These are phyloP conservation scores for Urochloa ruziziensis DNA, from an alignment of 176 grass and related monocot species.

Conservation along the genomic window DNA sequence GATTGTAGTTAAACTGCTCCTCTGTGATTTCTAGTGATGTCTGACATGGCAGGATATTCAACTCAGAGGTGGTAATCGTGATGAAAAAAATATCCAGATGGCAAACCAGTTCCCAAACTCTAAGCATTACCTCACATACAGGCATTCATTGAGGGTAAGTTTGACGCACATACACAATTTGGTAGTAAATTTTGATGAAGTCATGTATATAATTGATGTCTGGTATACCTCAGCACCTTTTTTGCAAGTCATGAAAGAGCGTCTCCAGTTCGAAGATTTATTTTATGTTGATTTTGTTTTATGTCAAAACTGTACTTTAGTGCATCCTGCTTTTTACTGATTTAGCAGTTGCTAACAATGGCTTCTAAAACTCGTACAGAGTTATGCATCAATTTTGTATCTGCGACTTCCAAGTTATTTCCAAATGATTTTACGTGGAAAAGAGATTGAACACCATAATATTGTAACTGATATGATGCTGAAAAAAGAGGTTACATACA, in stretches of 20 bases:
- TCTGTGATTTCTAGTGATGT: constrained; percentile 19
- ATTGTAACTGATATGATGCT: constrained; percentile 98
- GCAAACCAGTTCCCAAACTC: constrained; percentile 84
- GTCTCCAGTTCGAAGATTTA: not conserved
- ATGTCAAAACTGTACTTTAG: not conserved
- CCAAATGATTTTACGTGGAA: constrained; percentile 85
- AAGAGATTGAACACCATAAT: constrained; percentile 97
- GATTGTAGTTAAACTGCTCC: too few species aligned
- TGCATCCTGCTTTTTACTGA: not conserved
- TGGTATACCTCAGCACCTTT: not conserved
- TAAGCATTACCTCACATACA: constrained; percentile 82
- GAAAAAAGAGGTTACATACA: constrained; percentile 94
- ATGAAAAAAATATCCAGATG: constrained; percentile 81
- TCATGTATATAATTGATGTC: not conserved
- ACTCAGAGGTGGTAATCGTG: constrained; percentile 77
- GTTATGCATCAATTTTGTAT: constrained; percentile 99
- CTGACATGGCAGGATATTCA: constrained; percentile 84
- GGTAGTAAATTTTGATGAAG: constrained; percentile 5
- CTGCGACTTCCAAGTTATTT: constrained; percentile 76
- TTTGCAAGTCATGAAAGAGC: not conserved
- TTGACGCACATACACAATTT: not conserved
- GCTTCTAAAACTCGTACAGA: constrained; percentile 53
- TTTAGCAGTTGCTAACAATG: constrained; percentile 8
- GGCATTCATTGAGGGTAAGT: constrained; percentile 80
- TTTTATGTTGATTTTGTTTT: not conserved